phyloP scores from a whole-genome alignment of 495 filamentous ascomycete genomes.

The Lasiosphaeria hispida region DNA sequence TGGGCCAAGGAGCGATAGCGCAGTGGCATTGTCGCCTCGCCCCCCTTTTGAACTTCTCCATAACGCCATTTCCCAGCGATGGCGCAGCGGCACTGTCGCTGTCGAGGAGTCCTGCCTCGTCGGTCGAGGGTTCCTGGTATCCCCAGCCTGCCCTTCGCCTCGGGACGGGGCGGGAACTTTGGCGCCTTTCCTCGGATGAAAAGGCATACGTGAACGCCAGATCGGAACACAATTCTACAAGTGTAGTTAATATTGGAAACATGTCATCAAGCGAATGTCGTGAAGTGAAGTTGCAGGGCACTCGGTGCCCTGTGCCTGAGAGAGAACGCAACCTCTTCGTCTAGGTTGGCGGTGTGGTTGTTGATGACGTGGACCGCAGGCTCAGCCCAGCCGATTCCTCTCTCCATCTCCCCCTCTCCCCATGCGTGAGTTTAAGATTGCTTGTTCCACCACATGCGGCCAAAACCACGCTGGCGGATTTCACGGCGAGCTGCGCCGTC shows the following conservation, averaged over 20 bases:
- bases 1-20: constrained; percentile 34
- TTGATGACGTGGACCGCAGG: constrained; percentile 13
- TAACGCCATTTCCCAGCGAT: constrained; percentile 38
- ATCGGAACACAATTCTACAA: constrained; percentile 8
- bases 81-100: constrained; percentile 45
- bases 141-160: constrained; percentile 14
- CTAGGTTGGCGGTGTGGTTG: constrained; percentile 14
- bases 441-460: constrained; percentile 52
- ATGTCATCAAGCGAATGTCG: constrained; percentile 8
- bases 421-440: constrained; percentile 7
- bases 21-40: constrained; percentile 40
- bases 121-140: constrained; percentile 22
- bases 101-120: constrained; percentile 29
- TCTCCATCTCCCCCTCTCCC: not conserved
- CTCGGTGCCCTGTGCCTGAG: not conserved
- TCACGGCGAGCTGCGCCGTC: constrained; percentile 74
- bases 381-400: not conserved
- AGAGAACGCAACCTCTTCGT: not conserved
- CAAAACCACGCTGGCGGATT: constrained; percentile 63
- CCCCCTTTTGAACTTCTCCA: constrained; percentile 20
- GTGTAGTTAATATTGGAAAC: constrained; percentile 1
- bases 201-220: constrained; percentile 21
- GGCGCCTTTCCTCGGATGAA: constrained; percentile 22
- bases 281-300: constrained; percentile 4
- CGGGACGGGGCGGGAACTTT: constrained; percentile 1